These are phyloP conservation scores for Spiraea crenata DNA, from an alignment of 331 rosid genomes.

Conservation along the genomic window DNA sequence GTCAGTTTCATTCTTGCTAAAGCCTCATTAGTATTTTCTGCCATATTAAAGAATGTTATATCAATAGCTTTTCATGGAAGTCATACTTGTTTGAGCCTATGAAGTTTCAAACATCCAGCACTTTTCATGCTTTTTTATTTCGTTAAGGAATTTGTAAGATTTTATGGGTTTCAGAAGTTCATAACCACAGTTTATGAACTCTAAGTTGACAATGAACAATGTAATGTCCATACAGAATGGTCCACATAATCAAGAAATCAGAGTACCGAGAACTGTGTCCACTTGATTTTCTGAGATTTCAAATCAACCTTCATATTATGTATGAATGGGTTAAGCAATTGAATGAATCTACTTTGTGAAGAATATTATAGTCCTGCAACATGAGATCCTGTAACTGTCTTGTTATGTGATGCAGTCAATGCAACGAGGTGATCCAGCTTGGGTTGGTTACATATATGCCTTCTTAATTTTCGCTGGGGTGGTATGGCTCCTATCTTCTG, in stretches of 20 bases:
- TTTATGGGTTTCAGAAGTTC: too few species aligned
- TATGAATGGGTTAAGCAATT: background rate
- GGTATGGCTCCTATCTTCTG: conserved; percentile 55
- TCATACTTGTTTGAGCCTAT: background rate
- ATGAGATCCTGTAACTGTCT: conserved; percentile 25
- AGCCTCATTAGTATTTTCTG: background rate
- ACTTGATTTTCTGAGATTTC: background rate
- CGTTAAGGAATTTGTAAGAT: background rate
- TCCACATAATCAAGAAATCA: too few species aligned
- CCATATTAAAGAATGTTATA: background rate
- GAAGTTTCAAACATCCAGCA: background rate
- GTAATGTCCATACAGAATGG: too few species aligned
- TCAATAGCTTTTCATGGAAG: background rate
- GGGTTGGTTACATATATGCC: conserved; percentile 82
- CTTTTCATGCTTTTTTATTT: background rate
- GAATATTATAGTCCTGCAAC: conserved; percentile 10
- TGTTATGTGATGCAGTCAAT: conserved; percentile 68
- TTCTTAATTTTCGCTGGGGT: conserved; percentile 76
- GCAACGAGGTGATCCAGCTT: conserved; percentile 81
- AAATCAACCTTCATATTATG: background rate
- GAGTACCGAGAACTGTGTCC: too few species aligned
- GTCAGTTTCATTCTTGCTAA: conserved; percentile 38
- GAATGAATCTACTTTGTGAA: background rate
- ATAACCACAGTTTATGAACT: too few species aligned
- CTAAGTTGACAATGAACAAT: too few species aligned